Conservation (phyloP, 169 alveolate species). For the Miamiensis avidus region DNA sequence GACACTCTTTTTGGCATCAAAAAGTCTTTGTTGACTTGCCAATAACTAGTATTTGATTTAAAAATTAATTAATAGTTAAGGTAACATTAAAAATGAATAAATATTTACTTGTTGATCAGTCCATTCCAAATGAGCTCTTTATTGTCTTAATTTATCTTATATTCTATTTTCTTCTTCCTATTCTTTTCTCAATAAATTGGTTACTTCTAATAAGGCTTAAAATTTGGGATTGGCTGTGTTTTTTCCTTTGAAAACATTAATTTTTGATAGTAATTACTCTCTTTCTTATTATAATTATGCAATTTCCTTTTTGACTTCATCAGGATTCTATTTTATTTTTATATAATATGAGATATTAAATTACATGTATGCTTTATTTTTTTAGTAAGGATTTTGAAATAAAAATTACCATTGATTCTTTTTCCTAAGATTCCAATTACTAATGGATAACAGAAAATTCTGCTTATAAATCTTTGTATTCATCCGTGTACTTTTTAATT, state of each 20-base stretch:
- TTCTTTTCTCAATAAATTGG: constrained; percentile 43
- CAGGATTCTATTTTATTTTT: constrained; percentile 35
- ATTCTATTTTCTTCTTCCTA: constrained; percentile 51
- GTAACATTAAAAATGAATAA: no score
- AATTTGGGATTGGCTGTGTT: constrained; percentile 36
- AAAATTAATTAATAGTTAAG: not conserved
- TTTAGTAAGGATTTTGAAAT: not conserved
- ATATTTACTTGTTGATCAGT: constrained; percentile 23
- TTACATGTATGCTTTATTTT: not conserved
- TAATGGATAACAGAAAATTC: constrained; percentile 43
- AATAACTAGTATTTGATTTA: not conserved
- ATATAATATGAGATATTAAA: no score
- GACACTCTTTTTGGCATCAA: constrained; percentile 43
- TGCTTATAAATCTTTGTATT: constrained; percentile 43
- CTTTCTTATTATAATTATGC: constrained; percentile 36
- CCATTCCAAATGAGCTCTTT: constrained; percentile 32
- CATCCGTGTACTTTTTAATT: constrained; percentile 27
- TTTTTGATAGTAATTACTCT: constrained; percentile 39
- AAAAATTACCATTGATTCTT: constrained; percentile 19
- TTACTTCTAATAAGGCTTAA: constrained; percentile 39
- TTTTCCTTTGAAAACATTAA: constrained; percentile 31
- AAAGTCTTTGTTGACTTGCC: constrained; percentile 27
- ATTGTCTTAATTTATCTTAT: constrained; percentile 37
- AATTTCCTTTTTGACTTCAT: constrained; percentile 36
- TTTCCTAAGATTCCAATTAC: constrained; percentile 17